phyloP scores from a whole-genome alignment of 1,284 basidiomycete genomes.

The Retiboletus flavoniger region DNA sequence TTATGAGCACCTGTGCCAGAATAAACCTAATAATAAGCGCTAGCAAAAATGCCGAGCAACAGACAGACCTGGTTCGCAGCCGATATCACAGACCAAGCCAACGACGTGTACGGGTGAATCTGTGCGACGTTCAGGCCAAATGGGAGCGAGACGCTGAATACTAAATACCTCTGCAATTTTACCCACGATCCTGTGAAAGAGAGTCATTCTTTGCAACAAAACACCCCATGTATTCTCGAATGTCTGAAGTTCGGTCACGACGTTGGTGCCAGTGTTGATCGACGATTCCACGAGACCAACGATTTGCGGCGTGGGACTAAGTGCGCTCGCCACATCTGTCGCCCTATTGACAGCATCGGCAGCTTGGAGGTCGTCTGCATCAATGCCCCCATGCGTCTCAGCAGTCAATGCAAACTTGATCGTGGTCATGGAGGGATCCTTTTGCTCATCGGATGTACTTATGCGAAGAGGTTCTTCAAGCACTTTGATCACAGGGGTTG shows the following conservation, averaged over 20 bases:
- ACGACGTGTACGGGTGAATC: conserved; percentile 21
- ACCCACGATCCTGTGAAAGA: conserved; percentile 13
- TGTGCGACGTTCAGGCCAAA: conserved; percentile 4
- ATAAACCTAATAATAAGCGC: not conserved
- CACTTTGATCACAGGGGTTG: conserved; percentile 7
- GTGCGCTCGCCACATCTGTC: not conserved
- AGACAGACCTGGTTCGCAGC: conserved; percentile 19
- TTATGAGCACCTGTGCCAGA: conserved; percentile 17
- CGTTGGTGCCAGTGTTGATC: not conserved
- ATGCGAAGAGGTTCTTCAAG: conserved; percentile 15
- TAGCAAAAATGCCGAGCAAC: not conserved
- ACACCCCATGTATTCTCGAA: conserved; percentile 22
- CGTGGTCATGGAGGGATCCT: not conserved
- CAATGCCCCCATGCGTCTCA: not conserved
- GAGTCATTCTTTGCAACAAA: conserved; percentile 15
- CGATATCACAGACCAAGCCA: conserved; percentile 26
- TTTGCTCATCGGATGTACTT: not conserved
- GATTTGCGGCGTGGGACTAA: not conserved
- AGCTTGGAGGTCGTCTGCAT: conserved; percentile 16
- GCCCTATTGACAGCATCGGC: conserved; percentile 12
- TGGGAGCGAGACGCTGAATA: not conserved
- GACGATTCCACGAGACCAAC: not conserved
- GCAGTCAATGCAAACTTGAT: conserved; percentile 17
- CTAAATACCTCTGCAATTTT: conserved; percentile 16
- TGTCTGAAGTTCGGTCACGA: conserved; percentile 1